A percentile compares a stretch with the other conserved stretches of the same genome.
Evolutionary conservation across 495 filamentous ascomycete genomes (phyloP).

Genomic region (Thermothielavioides terrestris): DNA sequence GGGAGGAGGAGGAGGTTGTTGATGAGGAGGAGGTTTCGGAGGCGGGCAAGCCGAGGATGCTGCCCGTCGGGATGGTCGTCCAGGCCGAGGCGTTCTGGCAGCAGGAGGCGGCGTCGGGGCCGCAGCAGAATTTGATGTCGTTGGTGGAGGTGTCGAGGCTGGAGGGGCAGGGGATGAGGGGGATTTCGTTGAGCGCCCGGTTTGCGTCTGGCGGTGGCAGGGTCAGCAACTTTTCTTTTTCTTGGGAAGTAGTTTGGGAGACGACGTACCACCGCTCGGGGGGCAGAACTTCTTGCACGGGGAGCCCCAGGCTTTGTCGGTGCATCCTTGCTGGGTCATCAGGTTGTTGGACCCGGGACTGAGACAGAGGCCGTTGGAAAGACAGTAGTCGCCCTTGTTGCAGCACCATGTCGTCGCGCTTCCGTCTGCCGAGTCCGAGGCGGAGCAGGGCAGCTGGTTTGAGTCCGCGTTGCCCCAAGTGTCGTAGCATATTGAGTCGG

Average conservation of each 20-base stretch:
- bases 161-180: constrained; percentile 12
- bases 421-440: neutral
- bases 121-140: constrained; percentile 17
- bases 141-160: constrained; percentile 3
- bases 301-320: constrained; percentile 12
- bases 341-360: constrained; percentile 11
- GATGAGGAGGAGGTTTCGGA: neutral
- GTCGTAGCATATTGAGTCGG: constrained; percentile 15
- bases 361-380: constrained; percentile 20
- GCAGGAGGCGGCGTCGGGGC: constrained; percentile 5
- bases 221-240: neutral
- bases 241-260: too few species aligned
- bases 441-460: constrained; percentile 9
- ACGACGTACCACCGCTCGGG: neutral
- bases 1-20: neutral
- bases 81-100: constrained; percentile 4
- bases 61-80: constrained; percentile 5
- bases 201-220: neutral
- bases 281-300: constrained; percentile 12
- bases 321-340: constrained; percentile 23
- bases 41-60: constrained; percentile 1
- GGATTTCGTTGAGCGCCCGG: neutral
- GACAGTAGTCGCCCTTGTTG: constrained; percentile 14
- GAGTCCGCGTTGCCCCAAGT: constrained; percentile 11
- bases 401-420: constrained; percentile 11